Evolutionary conservation across 2,329 filamentous ascomycete genomes (phyloP), one percentile per base, ranked within the genome.

Genomic region (Trichoderma lentiforme): DNA sequence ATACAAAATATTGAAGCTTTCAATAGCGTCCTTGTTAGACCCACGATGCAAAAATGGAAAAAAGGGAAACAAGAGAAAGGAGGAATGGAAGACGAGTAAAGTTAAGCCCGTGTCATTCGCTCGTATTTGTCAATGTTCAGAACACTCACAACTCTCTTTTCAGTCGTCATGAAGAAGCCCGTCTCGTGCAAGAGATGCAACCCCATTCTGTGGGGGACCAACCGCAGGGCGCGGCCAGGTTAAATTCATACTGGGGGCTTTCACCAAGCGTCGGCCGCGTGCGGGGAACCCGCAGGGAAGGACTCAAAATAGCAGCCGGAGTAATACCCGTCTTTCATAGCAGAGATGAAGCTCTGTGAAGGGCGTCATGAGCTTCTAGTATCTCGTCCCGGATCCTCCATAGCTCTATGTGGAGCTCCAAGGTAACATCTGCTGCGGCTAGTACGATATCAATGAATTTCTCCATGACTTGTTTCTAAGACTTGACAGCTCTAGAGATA

Each of bases 121-220:
- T 57, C 18, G 15, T 39, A 56, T 11, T 18, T 24, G 24, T 57
- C 30, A 32, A 18, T 9, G 8, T 67, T 12, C 3, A 4, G 9
- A 34, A 26, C 8, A 8, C 11, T 51, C 28, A 14, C 14, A 53
- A 53, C n/a, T 53, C 47, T 53, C 24, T 4, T 34, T 26, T n/a
- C 8, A 21, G 9, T 51, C 28, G 28, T 61, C 14, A 9, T 24
- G 15, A 4, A 24, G 36, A 34, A 51, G 26, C 34, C 34, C 21
- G n/a, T 69, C 36, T 36, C 36, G 65, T 61, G 26, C 30, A 34
- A 60, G 32, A 32, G 34, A 34, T 47, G 65, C 34, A 21, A 47
- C 64, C 56, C 56, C 28, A 34, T 69, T 61, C 36, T 60, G 66
- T 69, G 53, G 66, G 66, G 66, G 66, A 34, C 36, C 56, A 69